Conservation (phyloP, 768 basidiomycete species). For the Podaxis pistillaris region DNA sequence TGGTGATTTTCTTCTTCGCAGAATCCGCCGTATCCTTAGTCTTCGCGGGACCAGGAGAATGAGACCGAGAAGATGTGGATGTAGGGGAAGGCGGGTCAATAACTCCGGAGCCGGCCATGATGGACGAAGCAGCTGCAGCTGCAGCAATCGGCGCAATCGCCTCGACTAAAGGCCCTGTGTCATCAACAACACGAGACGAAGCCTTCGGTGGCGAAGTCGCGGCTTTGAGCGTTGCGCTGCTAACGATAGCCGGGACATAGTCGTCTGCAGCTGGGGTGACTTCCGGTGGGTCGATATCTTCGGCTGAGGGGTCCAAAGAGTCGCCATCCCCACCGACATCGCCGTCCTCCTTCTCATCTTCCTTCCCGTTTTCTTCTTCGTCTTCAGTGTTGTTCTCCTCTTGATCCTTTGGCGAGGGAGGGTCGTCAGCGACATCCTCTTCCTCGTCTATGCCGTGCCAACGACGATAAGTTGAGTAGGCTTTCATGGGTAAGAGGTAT, state of each 20-base stretch:
- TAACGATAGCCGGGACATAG: neutral
- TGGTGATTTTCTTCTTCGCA: constrained; percentile 6
- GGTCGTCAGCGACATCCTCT: constrained; percentile 15
- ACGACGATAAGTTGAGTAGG: neutral
- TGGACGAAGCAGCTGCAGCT: constrained; percentile 44
- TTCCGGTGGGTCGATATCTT: constrained; percentile 1
- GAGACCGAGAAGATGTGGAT: constrained; percentile 41
- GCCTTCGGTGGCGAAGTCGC: constrained; percentile 21
- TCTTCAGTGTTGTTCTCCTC: constrained; percentile 12
- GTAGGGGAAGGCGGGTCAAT: constrained; percentile 37
- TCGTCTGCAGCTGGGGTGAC: neutral
- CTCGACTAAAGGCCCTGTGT: constrained; percentile 25
- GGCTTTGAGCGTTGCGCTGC: constrained; percentile 16
- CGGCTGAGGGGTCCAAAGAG: neutral
- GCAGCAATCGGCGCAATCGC: constrained; percentile 30
- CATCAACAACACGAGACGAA: constrained; percentile 29
- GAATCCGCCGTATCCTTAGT: neutral
- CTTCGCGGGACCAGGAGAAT: constrained; percentile 30
- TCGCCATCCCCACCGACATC: constrained; percentile 15
- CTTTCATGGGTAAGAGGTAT: neutral
- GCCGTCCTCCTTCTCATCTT: constrained; percentile 18
- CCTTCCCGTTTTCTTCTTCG: constrained; percentile 16
- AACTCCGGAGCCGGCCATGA: constrained; percentile 44
- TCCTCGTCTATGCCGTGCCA: neutral
- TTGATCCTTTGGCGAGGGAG: constrained; percentile 10